Evolutionary conservation across 23 red algal species (phyloP), one percentile per base, ranked within the genome.

Genomic region (Agarophyton chilense): DNA sequence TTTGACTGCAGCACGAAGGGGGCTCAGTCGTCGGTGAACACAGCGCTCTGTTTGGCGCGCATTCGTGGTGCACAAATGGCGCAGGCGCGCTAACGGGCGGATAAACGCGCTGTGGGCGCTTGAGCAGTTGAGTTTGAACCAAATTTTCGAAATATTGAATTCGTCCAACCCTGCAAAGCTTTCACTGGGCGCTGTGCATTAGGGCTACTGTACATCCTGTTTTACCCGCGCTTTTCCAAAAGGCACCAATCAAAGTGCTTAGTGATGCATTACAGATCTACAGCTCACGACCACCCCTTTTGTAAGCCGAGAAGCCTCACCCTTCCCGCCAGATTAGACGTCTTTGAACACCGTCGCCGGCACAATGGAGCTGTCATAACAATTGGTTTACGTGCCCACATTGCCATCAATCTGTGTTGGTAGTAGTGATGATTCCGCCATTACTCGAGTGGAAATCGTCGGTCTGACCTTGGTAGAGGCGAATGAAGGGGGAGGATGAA

Each of bases 121-220:
- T 10, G 7, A 31, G 40, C 68, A 13, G 39, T 65, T 65, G 68
- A 19, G 47, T 74, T 74, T 74, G 68, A 74, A 74, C 68, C 41
- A 74, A 74, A 74, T 46, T 74, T 74, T 74, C 68, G 68, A 74
- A 74, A 74, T 74, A 49, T 74, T 74, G 68, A 74, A 74, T 74
- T 18, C 68, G 7, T 7, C 68, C n/a, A 22, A 72, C 25, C 66
- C 64, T 70, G 32, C 64, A 70, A 33, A 29, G 17, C 55, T 58
- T 58, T 21, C 55, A 58, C 55, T 70, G 34, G 64, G 6, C 22
- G 68, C 68, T 47, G 68, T 29, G 8, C 56, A 31, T 12, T n/a
- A 31, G 8, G 56, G 26, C n/a, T 12, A 31, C 56, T 12, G 56
- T n/a, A 21, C 38, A 74, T 39, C 43, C 14, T 7, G 7, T 24